phyloP scores from a whole-genome alignment of 495 filamentous ascomycete genomes.

The Wilcoxina mikolae region DNA sequence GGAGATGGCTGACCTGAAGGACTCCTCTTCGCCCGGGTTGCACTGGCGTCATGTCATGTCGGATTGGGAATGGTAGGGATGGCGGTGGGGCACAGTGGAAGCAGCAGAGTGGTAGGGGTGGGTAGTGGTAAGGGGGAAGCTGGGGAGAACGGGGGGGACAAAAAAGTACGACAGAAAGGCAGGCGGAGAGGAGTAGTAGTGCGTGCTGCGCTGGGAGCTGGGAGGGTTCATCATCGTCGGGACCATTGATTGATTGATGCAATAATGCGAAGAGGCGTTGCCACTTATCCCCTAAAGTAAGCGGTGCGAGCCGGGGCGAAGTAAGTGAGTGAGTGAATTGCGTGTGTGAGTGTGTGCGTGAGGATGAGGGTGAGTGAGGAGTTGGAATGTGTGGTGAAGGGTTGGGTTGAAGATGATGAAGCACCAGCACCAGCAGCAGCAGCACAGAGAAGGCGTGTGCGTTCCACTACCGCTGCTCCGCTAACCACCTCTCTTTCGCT shows the following conservation, averaged over 20 bases:
- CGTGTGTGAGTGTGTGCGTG: not conserved
- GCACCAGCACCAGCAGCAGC: too few species aligned
- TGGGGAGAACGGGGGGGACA: slow-evolving; percentile 14
- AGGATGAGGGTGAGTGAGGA: slow-evolving; percentile 1
- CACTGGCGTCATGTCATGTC: slow-evolving; percentile 28
- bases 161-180: slow-evolving; percentile 21
- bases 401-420: too few species aligned
- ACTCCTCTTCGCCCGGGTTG: slow-evolving; percentile 1
- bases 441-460: too few species aligned
- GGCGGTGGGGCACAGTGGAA: not conserved
- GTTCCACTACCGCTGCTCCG: too few species aligned
- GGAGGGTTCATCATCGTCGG: too few species aligned
- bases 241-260: slow-evolving; percentile 22
- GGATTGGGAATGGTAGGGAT: slow-evolving; percentile 16
- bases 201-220: not conserved
- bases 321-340: slow-evolving; percentile 21
- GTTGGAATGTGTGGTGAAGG: not conserved
- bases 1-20: not conserved
- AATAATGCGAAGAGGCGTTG: slow-evolving; percentile 26
- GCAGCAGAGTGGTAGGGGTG: not conserved
- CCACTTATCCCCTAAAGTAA: slow-evolving; percentile 26
- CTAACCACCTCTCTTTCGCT: too few species aligned
- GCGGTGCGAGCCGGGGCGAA: slow-evolving; percentile 29
- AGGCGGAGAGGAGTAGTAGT: not conserved
- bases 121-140: slow-evolving; percentile 5